Evolutionary conservation across 1,284 basidiomycete species (phyloP), one percentile per base, ranked within the genome.

Genomic region (Porodaedalea pini): DNA sequence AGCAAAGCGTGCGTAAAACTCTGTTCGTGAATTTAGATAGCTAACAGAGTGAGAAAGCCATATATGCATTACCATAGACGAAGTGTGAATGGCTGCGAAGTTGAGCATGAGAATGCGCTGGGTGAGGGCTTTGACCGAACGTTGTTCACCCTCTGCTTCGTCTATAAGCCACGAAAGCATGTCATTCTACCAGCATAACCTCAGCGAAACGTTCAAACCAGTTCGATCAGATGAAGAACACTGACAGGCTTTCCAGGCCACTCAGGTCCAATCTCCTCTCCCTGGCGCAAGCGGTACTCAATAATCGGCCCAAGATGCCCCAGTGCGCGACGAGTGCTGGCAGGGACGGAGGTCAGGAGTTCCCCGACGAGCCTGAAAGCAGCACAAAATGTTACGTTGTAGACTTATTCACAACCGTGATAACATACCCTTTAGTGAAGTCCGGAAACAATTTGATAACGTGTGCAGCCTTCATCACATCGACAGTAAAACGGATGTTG

Each of bases 111-210:
- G 62, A 4, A 78, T 34, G 10, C 71, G 67, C 5, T 62, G 60
- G 1, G 71, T 69, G 17, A 80, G 57, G 10, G 64, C 65, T 23
- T 65, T 55, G 0, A 68, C 54, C 0, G 66, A 68, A 10, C 61
- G 68, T 41, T 76, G 69, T 8, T 69, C 65, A n/a, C 50, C 49
- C 3, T 68, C 71, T 1, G 72, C 69, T 4, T 63, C 67, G n/a
- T 79, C 73, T 58, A 80, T 68, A 17, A 79, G 56, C 77, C 77
- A 80, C 40, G 68, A 70, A 10, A 82, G 61, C 36, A 75, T 54
- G 58, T 77, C 75, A 56, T 74, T 72, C 73, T 78, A 11, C 8
- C 3, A n/a, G 4, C 7, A n/a, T 13, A 3, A 10, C 2, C 13
- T 11, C 4, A 31, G 3, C 36, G 34, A 19, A 17, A 25, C 15